A percentile compares a stretch with the other conserved stretches of the same genome.
These are phyloP conservation scores for Rhodotorula sp. DNA, from an alignment of 1,284 basidiomycete species.

Conservation along the genomic window DNA sequence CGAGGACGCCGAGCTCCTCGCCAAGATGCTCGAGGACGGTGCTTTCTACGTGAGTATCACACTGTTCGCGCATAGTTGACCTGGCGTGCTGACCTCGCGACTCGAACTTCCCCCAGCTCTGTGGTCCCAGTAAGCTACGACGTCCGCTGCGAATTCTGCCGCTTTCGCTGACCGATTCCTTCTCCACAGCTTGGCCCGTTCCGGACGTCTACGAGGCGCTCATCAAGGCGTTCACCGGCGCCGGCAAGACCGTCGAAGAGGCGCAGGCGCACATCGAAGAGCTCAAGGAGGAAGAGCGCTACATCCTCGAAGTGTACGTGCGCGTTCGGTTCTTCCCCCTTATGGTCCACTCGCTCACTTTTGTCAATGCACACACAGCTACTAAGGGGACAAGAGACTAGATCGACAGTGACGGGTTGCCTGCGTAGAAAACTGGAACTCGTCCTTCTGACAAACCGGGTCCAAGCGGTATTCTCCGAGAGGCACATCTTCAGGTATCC, in stretches of 20 bases:
- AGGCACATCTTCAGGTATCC: no score
- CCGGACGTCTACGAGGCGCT: slow-evolving; percentile 95
- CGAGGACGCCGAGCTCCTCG: slow-evolving; percentile 76
- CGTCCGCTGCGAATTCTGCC: neutral
- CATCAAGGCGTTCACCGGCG: slow-evolving; percentile 71
- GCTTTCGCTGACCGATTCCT: slow-evolving; percentile 11
- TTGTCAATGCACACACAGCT: neutral
- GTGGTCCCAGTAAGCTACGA: neutral
- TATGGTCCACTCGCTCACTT: neutral
- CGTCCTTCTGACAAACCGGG: no score
- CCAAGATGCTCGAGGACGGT: slow-evolving; percentile 67
- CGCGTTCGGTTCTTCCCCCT: neutral
- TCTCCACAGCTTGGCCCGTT: slow-evolving; percentile 70
- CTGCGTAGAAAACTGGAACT: neutral
- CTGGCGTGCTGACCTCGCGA: neutral
- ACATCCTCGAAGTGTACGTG: slow-evolving; percentile 22
- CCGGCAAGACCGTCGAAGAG: slow-evolving; percentile 62
- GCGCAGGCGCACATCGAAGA: slow-evolving; percentile 84
- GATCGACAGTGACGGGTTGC: neutral
- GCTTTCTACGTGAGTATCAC: slow-evolving; percentile 97
- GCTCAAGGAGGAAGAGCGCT: slow-evolving; percentile 83
- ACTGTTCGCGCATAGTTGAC: slow-evolving; percentile 56
- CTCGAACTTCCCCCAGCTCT: neutral
- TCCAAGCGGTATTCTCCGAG: no score
- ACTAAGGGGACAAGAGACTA: neutral